Evolutionary conservation across 805 yeast species (phyloP), one percentile per base, ranked within the genome.

Genomic region (Danielozyma ontarioensis): DNA sequence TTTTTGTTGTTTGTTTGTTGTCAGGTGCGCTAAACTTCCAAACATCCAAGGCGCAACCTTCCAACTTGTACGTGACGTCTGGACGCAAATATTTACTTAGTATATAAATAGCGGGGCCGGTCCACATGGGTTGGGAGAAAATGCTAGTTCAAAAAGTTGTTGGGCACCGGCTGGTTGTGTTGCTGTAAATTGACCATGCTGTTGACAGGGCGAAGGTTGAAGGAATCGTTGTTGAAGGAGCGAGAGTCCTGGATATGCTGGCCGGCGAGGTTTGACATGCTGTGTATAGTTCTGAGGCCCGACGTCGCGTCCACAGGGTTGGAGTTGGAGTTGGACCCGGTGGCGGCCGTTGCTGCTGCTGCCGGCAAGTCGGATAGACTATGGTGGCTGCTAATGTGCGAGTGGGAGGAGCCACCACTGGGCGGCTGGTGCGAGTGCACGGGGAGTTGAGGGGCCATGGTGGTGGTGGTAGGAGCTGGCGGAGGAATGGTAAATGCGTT

Each of bases 101-200:
- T n/a, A n/a, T n/a, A n/a, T n/a, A n/a, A n/a, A n/a, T n/a, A n/a
- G n/a, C n/a, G n/a, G n/a, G n/a, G n/a, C n/a, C n/a, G n/a, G n/a
- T n/a, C n/a, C n/a, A n/a, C n/a, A n/a, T n/a, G n/a, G n/a, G n/a
- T n/a, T n/a, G n/a, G n/a, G n/a, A n/a, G n/a, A n/a, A n/a, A n/a
- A n/a, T n/a, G n/a, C n/a, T n/a, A n/a, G n/a, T n/a, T n/a, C n/a
- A 19, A 19, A 19, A 10, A 6, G 8, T 19, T 6, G 22, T 19
- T 19, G 22, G 22, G 8, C 22, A 19, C 22, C 22, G 22, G 22
- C 22, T 19, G 22, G 32, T 26, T 39, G 35, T 47, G 44, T 15
- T 46, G 53, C 32, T 51, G 57, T 18, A 61, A 37, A 36, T 61
- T 59, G 1, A 57, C 49, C 53, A 63, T 59, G 36, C 66, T 61